Evolutionary conservation across 805 yeast genomes (phyloP).

Genomic region (Yarrowia sp.): DNA sequence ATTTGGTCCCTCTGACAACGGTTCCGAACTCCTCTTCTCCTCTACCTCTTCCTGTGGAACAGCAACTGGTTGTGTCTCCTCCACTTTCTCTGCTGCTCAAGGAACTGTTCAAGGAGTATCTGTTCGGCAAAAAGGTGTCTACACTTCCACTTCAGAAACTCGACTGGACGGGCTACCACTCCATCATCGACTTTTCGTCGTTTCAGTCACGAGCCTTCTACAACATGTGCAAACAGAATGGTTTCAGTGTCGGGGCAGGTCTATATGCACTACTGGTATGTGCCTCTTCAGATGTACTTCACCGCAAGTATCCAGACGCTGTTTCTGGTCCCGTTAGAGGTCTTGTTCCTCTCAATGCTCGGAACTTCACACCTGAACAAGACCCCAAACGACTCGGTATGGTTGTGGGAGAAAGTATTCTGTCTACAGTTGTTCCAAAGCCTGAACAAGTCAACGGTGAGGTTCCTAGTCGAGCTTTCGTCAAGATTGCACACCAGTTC

Average conservation of each 20-base stretch:
- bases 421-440: conserved; percentile 4
- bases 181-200: conserved; percentile 6
- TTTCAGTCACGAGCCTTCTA: conserved; percentile 3
- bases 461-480: not conserved
- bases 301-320: conserved; percentile 5
- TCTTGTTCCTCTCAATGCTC: conserved; percentile 15
- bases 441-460: not conserved
- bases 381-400: conserved; percentile 1
- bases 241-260: conserved; percentile 6
- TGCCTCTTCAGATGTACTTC: conserved; percentile 10
- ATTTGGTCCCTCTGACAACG: not conserved
- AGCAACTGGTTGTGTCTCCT: conserved; percentile 1
- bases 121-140: not conserved
- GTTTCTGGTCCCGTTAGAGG: conserved; percentile 14
- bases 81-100: conserved; percentile 10
- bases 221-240: conserved; percentile 5
- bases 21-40: not conserved
- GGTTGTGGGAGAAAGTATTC: conserved; percentile 11
- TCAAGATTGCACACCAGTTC: conserved; percentile 1
- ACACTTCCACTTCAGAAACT: not conserved
- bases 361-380: not conserved
- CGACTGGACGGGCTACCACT: not conserved
- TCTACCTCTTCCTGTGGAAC: conserved; percentile 6
- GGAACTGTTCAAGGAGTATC: conserved; percentile 14
- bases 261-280: conserved; percentile 4